phyloP scores from a whole-genome alignment of 208 protist genomes.

The Leptomonas pyrrhocoris region DNA sequence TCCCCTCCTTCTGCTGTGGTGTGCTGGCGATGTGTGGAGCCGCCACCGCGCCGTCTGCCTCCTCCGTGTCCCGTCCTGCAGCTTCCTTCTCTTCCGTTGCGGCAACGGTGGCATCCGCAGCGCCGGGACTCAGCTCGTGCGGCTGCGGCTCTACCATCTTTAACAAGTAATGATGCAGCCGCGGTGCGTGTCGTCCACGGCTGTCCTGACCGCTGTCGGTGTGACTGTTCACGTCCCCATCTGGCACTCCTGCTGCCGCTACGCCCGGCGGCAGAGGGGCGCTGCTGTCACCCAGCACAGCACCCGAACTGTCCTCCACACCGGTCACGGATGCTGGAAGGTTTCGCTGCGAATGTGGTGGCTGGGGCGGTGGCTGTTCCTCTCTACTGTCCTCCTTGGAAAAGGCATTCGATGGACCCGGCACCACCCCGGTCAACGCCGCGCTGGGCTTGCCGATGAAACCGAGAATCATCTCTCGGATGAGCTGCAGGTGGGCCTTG shows the following conservation, averaged over 20 bases:
- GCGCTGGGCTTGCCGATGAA: conserved; percentile 21
- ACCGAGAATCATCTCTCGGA: conserved; percentile 30
- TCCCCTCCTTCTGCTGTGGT: neutral
- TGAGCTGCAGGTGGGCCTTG: conserved; percentile 23
- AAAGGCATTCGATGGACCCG: neutral
- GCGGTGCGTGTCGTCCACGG: conserved; percentile 15
- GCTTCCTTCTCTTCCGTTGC: neutral
- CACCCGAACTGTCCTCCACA: neutral
- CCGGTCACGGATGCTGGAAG: neutral
- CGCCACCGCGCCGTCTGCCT: neutral
- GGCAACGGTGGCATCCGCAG: neutral
- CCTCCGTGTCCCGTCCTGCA: neutral
- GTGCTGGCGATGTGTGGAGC: neutral
- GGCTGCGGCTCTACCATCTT: conserved; percentile 32
- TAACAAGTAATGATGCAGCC: conserved; percentile 30
- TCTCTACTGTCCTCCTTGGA: neutral
- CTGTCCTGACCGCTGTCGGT: neutral
- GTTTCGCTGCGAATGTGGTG: neutral
- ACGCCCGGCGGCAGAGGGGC: neutral
- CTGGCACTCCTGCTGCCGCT: neutral
- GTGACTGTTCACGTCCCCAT: neutral
- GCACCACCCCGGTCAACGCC: neutral
- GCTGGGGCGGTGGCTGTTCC: neutral
- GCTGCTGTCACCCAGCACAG: neutral
- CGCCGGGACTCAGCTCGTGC: conserved; percentile 6